Percentiles rank a stretch among this genome's conserved stretches.
Evolutionary conservation across 2,329 filamentous ascomycete genomes (phyloP).

Genomic region (Peltaster fructicola): DNA sequence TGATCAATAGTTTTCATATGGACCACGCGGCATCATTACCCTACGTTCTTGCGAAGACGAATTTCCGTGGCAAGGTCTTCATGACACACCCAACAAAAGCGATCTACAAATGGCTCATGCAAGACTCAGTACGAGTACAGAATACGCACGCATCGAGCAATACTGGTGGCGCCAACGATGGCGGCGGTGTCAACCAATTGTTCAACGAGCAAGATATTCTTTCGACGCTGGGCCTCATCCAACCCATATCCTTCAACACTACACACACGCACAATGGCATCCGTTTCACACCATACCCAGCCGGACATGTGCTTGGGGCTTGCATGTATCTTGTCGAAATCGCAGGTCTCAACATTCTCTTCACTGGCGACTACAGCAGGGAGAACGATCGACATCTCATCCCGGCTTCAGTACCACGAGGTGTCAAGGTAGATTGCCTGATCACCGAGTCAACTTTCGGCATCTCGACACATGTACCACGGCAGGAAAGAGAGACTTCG

Average conservation of each 20-base stretch:
- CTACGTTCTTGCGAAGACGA: slow-evolving; percentile 93
- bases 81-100: slow-evolving; percentile 99
- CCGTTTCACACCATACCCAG: slow-evolving; percentile 88
- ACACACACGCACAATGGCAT: slow-evolving; percentile 96
- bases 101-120: slow-evolving; percentile 99
- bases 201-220: slow-evolving; percentile 94
- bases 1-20: slow-evolving; percentile 67
- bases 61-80: slow-evolving; percentile 90
- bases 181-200: slow-evolving; percentile 42
- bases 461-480: slow-evolving; percentile 81
- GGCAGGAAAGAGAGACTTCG: slow-evolving; percentile 76
- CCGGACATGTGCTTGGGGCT: slow-evolving; percentile 91
- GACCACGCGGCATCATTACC: slow-evolving; percentile 98
- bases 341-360: slow-evolving; percentile 87
- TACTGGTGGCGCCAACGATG: slow-evolving; percentile 13
- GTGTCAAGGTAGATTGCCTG: slow-evolving; percentile 83
- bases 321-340: slow-evolving; percentile 99
- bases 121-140: slow-evolving; percentile 85
- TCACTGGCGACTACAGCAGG: slow-evolving; percentile 92
- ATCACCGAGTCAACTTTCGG: slow-evolving; percentile 98
- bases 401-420: slow-evolving; percentile 74
- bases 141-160: slow-evolving; percentile 15
- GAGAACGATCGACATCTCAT: slow-evolving; percentile 93
- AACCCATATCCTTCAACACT: slow-evolving; percentile 95
- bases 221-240: slow-evolving; percentile 82